A percentile compares a stretch with the other conserved stretches of the same genome.
These are phyloP conservation scores for Shiraia sp. DNA, from an alignment of 2,329 filamentous ascomycete genomes.

Conservation along the genomic window DNA sequence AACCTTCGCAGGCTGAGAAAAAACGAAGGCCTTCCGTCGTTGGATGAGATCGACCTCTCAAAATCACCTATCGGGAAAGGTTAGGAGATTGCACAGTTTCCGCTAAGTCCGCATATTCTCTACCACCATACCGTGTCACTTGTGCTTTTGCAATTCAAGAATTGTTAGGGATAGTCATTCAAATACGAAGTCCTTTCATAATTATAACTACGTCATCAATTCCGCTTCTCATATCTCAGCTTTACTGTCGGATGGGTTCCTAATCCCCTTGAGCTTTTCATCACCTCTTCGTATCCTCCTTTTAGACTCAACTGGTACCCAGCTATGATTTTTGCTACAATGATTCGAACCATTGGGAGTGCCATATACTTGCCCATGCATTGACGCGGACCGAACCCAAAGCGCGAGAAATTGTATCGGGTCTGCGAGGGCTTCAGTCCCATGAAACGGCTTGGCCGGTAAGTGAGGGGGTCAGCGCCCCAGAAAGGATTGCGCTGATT, in stretches of 20 bases:
- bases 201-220: no score
- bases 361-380: slow-evolving; percentile 47
- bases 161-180: no score
- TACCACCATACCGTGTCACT: no score
- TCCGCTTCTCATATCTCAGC: background rate
- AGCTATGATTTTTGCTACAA: background rate
- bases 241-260: slow-evolving; percentile 1
- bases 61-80: no score
- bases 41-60: no score
- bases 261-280: background rate
- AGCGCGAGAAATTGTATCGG: slow-evolving; percentile 49
- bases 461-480: slow-evolving; percentile 43
- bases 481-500: slow-evolving; percentile 47
- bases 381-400: slow-evolving; percentile 49
- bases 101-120: no score
- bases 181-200: no score
- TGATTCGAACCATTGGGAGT: background rate
- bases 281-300: background rate
- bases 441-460: slow-evolving; percentile 31
- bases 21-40: no score
- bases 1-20: no score
- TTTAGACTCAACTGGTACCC: background rate
- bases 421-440: slow-evolving; percentile 6
- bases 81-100: no score
- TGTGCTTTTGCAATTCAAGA: no score